These are phyloP conservation scores for Phytopythium litorale DNA, from an alignment of 352 stramenopile genomes.

Conservation along the genomic window DNA sequence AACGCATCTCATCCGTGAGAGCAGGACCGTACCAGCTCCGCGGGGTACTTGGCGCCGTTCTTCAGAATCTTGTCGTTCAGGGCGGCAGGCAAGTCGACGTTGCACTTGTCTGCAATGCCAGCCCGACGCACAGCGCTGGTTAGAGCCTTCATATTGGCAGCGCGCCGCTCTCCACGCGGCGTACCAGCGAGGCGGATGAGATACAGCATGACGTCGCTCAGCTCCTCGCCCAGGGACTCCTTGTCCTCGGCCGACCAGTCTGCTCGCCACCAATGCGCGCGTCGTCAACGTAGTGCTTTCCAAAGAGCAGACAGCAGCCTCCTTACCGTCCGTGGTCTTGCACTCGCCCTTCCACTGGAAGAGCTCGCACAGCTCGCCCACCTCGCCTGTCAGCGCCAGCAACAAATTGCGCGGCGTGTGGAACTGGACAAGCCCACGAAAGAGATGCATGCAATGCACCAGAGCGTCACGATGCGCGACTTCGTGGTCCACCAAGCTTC, in stretches of 20 bases:
- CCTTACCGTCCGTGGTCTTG: conserved; percentile 47
- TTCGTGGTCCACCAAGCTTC: neutral
- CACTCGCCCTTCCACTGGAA: conserved; percentile 92
- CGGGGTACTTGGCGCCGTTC: conserved; percentile 69
- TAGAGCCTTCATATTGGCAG: too few relatives aligned
- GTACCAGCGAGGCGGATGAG: conserved; percentile 75
- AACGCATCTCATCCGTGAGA: too few relatives aligned
- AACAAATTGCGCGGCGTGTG: conserved; percentile 85
- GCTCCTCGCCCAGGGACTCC: conserved; percentile 88
- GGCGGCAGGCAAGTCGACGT: conserved; percentile 73
- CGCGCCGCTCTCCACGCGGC: too few relatives aligned
- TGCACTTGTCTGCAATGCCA: conserved; percentile 49
- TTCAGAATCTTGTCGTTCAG: conserved; percentile 88
- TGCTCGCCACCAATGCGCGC: neutral
- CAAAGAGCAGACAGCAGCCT: neutral
- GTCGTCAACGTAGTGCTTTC: neutral
- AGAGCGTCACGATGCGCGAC: too few relatives aligned
- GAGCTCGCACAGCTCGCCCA: conserved; percentile 89
- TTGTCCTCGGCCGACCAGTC: conserved; percentile 59
- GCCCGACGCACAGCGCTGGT: too few relatives aligned
- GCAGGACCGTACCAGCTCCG: neutral
- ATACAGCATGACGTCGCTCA: conserved; percentile 94
- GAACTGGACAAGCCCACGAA: conserved; percentile 7
- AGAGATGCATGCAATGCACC: neutral
- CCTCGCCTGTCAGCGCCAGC: conserved; percentile 89